Percentiles rank a stretch among this genome's conserved stretches.
These are phyloP conservation scores for Candida michaelii DNA, from an alignment of 805 yeast species.

Conservation along the genomic window DNA sequence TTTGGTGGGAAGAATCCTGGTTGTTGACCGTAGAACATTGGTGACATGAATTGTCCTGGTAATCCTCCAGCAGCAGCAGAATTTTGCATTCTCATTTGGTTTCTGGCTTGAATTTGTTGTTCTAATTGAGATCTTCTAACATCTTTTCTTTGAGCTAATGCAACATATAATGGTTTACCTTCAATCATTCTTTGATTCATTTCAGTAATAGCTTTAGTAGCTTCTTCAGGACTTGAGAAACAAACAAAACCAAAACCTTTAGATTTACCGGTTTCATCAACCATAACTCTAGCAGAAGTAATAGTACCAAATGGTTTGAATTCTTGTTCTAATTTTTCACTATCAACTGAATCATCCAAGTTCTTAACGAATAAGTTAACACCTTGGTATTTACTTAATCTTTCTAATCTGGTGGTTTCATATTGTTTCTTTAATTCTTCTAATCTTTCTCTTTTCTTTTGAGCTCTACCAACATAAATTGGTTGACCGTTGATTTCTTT, in stretches of 20 bases:
- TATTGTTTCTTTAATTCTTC: conserved; percentile 94
- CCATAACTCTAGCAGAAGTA: conserved; percentile 95
- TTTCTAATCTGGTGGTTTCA: conserved; percentile 89
- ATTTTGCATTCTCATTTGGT: conserved; percentile 97
- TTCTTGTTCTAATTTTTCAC: conserved; percentile 87
- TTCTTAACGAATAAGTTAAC: conserved; percentile 96
- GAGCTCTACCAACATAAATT: conserved; percentile 97
- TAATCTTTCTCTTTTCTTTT: conserved; percentile 96
- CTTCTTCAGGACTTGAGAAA: conserved; percentile 97
- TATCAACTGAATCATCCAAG: conserved; percentile 90
- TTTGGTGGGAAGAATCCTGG: conserved; percentile 84
- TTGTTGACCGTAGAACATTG: conserved; percentile 84
- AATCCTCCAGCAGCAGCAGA: conserved; percentile 80
- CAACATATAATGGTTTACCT: conserved; percentile 96
- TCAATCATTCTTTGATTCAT: conserved; percentile 96
- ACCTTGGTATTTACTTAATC: conserved; percentile 92
- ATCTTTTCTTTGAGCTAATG: conserved; percentile 97
- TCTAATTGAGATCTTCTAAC: conserved; percentile 95
- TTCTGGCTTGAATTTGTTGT: conserved; percentile 97
- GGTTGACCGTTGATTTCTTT: conserved; percentile 80
- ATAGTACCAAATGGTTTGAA: conserved; percentile 91
- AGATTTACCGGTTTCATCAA: conserved; percentile 90
- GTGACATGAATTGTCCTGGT: conserved; percentile 84
- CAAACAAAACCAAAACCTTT: conserved; percentile 99
- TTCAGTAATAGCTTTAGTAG: conserved; percentile 96